Conservation (phyloP, 2,329 filamentous ascomycete species). For the Xylariales sp. region DNA sequence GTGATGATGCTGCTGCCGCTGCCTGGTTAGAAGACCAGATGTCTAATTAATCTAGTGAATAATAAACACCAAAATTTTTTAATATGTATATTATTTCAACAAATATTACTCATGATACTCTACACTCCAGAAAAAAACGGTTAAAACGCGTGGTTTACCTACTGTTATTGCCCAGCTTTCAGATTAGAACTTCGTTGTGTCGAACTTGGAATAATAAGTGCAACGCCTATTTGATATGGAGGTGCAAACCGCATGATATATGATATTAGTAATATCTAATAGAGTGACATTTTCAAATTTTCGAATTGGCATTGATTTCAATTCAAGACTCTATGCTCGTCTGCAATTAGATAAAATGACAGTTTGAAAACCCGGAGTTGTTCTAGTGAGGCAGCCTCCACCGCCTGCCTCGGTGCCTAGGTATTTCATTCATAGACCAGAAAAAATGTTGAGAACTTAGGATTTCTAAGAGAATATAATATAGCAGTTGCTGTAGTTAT, state of each 20-base stretch:
- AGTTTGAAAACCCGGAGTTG: no score
- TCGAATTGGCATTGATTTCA: no score
- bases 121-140: neutral
- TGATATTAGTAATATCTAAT: no score
- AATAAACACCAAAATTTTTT: neutral
- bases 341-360: no score
- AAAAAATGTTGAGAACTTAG: no score
- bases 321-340: no score
- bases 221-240: no score
- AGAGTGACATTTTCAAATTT: no score
- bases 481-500: no score
- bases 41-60: neutral
- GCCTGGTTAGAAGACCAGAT: constrained; percentile 44
- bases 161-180: neutral
- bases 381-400: neutral
- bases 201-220: no score
- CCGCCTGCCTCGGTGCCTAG: neutral
- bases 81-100: neutral
- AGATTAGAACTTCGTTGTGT: neutral
- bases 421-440: no score
- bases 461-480: no score
- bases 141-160: neutral
- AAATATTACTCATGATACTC: neutral
- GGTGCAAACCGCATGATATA: neutral
- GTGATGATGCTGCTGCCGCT: constrained; percentile 34